Evolutionary conservation across 805 yeast species (phyloP).

Genomic region (Ogataea wickerhamii): DNA sequence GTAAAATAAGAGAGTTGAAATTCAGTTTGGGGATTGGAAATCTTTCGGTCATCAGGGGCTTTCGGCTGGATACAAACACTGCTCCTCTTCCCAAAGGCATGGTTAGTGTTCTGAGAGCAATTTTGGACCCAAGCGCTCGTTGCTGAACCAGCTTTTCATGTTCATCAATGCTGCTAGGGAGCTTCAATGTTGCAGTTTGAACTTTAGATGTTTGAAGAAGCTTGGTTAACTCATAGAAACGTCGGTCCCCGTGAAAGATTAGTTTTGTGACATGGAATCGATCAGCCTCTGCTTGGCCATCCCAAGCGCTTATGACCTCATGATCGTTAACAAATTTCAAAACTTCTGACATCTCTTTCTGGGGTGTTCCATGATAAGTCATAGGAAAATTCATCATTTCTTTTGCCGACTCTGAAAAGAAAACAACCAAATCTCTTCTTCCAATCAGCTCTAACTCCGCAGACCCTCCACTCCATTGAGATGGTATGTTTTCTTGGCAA

Average conservation of each 20-base stretch:
- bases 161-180: conserved; percentile 43
- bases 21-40: conserved; percentile 76
- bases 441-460: conserved; percentile 57
- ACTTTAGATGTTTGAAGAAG: conserved; percentile 66
- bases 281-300: conserved; percentile 67
- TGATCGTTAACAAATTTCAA: conserved; percentile 37
- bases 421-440: conserved; percentile 54
- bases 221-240: conserved; percentile 73
- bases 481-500: conserved; percentile 51
- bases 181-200: conserved; percentile 47
- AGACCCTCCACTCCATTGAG: conserved; percentile 38
- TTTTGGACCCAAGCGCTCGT: conserved; percentile 53
- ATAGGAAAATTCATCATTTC: conserved; percentile 5
- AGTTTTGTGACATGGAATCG: conserved; percentile 62
- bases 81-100: conserved; percentile 79
- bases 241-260: conserved; percentile 72
- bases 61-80: conserved; percentile 59
- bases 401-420: conserved; percentile 10
- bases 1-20: conserved; percentile 60
- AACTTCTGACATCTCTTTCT: conserved; percentile 42
- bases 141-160: conserved; percentile 54
- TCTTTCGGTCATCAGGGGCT: conserved; percentile 80
- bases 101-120: conserved; percentile 69
- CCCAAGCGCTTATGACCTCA: conserved; percentile 59
- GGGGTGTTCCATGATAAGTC: conserved; percentile 6